Base-by-base conservation (phyloP, 225 moss, liverwort and hornwort species). In the Polytrichum commune region DNA sequence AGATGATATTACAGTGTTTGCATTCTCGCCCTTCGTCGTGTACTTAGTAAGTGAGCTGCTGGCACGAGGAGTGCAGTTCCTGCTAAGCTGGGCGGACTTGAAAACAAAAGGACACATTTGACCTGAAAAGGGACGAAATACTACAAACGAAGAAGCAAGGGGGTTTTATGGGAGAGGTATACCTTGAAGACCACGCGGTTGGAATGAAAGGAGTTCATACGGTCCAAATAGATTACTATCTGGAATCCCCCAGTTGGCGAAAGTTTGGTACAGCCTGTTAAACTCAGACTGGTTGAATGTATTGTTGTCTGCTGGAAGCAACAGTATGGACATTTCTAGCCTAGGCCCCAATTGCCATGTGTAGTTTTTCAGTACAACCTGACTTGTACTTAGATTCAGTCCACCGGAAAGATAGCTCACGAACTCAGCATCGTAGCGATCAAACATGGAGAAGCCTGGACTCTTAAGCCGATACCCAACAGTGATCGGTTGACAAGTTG, bases 391-490 rank as follows among this genome's bases (percentile, higher is more conserved):
- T 8, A 94, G 76, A 0, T 65, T 67, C 19, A 92, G 65, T 2
- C 92, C 92, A 0, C 0, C 0, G 0, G 92, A 79, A 29, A 94
- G 70, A 69, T 92, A 92, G 5, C 74, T n/a, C 23, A 8, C 9
- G 57, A 91, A 91, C 22, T 78, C 30, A 9, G 33, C 0, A 7
- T 65, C 33, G 27, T 85, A 87, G 0, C 76, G 68, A 20, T 86
- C 90, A 5, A 93, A 88, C 9, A 91, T 62, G 0, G 74, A 46
- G 46, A 94, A 98, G 18, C 84, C 79, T 18, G 94, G 92, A 76
- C 92, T 92, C 84, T 87, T 89, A 60, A 98, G 88, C 6, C 90
- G 85, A 60, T 79, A 88, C 53, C 78, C 77, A 6, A 92, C 84
- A 18, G 53, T 64, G 55, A 90, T 84, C 56, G n/a, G 75, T 28